These are phyloP conservation scores for Colletotrichum sp. DNA, from an alignment of 2,329 filamentous ascomycete genomes.

Conservation along the genomic window DNA sequence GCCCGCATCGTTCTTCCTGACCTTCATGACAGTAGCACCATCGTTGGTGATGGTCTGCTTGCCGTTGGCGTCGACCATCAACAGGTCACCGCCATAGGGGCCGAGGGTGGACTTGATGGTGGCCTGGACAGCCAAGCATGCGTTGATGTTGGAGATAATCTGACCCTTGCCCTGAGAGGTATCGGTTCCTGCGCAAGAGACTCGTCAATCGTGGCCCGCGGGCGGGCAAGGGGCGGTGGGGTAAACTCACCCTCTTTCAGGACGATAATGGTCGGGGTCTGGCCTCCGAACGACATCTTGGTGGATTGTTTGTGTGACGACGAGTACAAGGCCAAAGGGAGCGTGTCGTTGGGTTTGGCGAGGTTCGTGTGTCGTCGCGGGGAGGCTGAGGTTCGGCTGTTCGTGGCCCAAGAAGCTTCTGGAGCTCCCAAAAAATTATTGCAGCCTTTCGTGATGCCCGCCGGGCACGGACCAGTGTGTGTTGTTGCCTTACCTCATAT, in stretches of 20 bases:
- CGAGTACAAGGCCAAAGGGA: not conserved
- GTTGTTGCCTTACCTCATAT: constrained; percentile 9
- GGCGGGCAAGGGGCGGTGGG: constrained; percentile 39
- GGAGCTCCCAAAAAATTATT: constrained; percentile 57
- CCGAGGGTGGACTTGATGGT: constrained; percentile 96
- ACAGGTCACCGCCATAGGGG: constrained; percentile 93
- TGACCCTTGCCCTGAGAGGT: constrained; percentile 96
- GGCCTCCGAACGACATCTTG: constrained; percentile 93
- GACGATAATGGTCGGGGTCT: constrained; percentile 97
- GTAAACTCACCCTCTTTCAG: constrained; percentile 85
- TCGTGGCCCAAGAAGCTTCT: constrained; percentile 39
- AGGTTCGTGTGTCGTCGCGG: constrained; percentile 10
- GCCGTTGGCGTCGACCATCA: constrained; percentile 96
- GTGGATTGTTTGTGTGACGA: not conserved
- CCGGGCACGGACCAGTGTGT: constrained; percentile 23
- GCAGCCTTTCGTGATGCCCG: constrained; percentile 42
- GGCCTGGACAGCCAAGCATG: constrained; percentile 91
- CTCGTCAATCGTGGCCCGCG: constrained; percentile 21
- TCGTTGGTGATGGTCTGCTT: constrained; percentile 98
- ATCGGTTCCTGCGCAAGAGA: constrained; percentile 76
- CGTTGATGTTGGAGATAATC: constrained; percentile 97
- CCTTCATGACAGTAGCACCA: constrained; percentile 99
- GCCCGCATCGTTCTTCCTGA: constrained; percentile 40
- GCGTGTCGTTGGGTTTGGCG: not conserved
- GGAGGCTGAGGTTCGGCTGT: constrained; percentile 9